Conservation (phyloP, 225 moss, liverwort and hornwort species). For the Pseudoscleropodium purum region DNA sequence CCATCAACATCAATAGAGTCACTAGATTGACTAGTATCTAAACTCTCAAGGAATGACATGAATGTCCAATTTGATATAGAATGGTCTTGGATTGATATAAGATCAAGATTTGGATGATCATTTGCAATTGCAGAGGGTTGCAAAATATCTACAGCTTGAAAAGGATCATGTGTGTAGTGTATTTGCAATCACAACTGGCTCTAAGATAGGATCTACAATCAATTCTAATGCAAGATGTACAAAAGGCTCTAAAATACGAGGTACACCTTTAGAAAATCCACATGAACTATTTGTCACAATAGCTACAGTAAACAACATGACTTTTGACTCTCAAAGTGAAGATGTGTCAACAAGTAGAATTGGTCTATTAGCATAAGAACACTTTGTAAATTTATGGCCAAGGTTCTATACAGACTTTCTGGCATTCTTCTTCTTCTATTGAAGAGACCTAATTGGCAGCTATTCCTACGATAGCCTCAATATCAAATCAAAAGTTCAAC, state of each 20-base stretch:
- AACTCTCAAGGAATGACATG: neutral
- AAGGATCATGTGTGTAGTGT: neutral
- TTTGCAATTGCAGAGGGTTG: neutral
- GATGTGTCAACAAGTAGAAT: neutral
- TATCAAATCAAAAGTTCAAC: neutral
- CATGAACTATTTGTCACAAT: neutral
- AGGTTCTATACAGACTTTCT: neutral
- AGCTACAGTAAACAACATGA: neutral
- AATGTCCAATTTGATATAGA: neutral
- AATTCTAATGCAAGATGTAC: neutral
- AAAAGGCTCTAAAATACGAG: neutral
- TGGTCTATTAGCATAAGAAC: neutral
- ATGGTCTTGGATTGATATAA: neutral
- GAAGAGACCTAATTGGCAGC: neutral
- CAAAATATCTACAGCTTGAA: neutral
- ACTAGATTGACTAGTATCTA: neutral
- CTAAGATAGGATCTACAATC: neutral
- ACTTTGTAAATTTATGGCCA: neutral
- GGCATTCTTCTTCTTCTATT: neutral
- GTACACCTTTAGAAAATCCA: neutral
- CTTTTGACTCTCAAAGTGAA: neutral
- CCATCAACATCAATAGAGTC: neutral
- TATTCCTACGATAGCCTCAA: accelerated
- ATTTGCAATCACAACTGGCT: neutral
- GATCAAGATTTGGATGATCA: neutral